phyloP scores from a whole-genome alignment of 2,329 filamentous ascomycete species.

The Mycosphaerelloides madeirae region DNA sequence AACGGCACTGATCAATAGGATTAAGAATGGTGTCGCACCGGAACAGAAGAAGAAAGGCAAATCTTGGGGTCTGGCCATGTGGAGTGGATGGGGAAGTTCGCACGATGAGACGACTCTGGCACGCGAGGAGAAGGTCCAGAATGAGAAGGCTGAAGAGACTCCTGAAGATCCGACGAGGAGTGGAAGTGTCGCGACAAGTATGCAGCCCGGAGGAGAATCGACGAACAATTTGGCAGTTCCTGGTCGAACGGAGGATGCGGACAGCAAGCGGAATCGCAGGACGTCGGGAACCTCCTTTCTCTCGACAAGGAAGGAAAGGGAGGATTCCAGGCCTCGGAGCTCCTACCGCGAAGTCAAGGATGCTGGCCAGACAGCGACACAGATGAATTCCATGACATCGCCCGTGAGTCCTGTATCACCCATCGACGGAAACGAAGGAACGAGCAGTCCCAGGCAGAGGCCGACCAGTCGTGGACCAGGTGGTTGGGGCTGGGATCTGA shows the following conservation, averaged over 20 bases:
- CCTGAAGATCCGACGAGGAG: constrained; percentile 1
- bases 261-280: constrained; percentile 15
- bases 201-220: constrained; percentile 2
- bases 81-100: constrained; percentile 83
- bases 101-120: constrained; percentile 76
- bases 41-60: constrained; percentile 44
- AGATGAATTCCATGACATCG: constrained; percentile 8
- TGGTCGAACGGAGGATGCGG: constrained; percentile 7
- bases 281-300: constrained; percentile 21
- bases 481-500: constrained; percentile 12
- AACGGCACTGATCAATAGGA: constrained; percentile 57
- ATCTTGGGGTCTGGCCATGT: constrained; percentile 67
- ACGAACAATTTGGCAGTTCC: constrained; percentile 10
- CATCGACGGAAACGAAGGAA: constrained; percentile 5
- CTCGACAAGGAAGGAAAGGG: constrained; percentile 11
- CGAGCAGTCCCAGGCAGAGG: constrained; percentile 1
- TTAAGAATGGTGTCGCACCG: constrained; percentile 38
- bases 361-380: constrained; percentile 18
- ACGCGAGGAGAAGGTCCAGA: constrained; percentile 49
- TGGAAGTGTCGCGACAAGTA: constrained; percentile 5
- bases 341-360: constrained; percentile 23
- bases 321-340: constrained; percentile 17
- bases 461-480: constrained; percentile 11
- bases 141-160: constrained; percentile 8
- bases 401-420: constrained; percentile 15